phyloP scores from a whole-genome alignment of 2,329 filamentous ascomycete genomes.

The Nemania serpens region DNA sequence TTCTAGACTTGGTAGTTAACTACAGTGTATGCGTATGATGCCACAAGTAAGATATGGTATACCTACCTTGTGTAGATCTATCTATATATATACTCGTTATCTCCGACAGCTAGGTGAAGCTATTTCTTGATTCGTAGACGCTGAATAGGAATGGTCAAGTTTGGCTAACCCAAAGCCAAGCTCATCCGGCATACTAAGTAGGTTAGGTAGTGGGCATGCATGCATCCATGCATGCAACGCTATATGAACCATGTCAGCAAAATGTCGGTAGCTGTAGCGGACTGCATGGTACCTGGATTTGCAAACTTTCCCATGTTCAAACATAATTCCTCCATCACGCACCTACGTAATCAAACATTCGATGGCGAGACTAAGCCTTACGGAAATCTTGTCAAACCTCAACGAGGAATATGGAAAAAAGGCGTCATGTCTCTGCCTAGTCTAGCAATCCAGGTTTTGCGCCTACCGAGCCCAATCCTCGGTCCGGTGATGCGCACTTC shows the following conservation, averaged over 20 bases:
- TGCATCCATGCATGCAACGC: background rate
- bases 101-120: too few species aligned
- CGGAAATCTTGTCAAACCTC: background rate
- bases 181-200: too few species aligned
- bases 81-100: too few species aligned
- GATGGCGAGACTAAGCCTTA: background rate
- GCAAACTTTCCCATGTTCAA: too few species aligned
- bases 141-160: background rate
- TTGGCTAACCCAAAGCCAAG: background rate
- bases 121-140: too few species aligned
- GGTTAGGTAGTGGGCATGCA: background rate
- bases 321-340: background rate
- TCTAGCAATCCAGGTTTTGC: background rate
- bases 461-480: constrained; percentile 4
- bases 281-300: too few species aligned
- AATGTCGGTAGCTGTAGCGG: too few species aligned
- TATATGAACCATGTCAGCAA: background rate
- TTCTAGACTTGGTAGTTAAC: too few species aligned
- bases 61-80: too few species aligned
- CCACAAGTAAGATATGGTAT: too few species aligned
- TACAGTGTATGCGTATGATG: too few species aligned
- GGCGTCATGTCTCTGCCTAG: constrained; percentile 8
- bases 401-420: background rate
- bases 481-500: constrained; percentile 16
- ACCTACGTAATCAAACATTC: background rate